Conservation (phyloP, 371 early-diverging fungal genomes). For the Fennellomyces sp. region DNA sequence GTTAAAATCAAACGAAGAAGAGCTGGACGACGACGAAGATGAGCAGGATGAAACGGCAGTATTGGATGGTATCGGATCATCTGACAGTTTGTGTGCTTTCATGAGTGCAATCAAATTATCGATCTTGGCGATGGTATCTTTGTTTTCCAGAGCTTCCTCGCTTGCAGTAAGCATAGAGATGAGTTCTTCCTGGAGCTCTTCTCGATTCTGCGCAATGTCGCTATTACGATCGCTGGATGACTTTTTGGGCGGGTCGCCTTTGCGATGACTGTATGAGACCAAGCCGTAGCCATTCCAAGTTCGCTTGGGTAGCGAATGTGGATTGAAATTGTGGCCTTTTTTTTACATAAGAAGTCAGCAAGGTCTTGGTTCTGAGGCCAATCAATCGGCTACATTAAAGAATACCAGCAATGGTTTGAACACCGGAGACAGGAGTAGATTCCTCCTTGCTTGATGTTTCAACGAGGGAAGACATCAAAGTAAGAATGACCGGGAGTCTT, state of each 20-base stretch:
- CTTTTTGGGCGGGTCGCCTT: background rate
- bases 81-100: conserved; percentile 9
- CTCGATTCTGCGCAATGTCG: conserved; percentile 6
- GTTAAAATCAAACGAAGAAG: conserved; percentile 4
- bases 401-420: conserved; percentile 22
- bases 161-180: conserved; percentile 7
- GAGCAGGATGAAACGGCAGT: background rate
- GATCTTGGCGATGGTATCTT: conserved; percentile 7
- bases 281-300: conserved; percentile 15
- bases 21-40: background rate
- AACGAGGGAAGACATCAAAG: conserved; percentile 21
- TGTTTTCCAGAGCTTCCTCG: conserved; percentile 1
- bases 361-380: background rate
- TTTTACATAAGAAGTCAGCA: background rate
- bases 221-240: background rate
- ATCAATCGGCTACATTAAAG: background rate
- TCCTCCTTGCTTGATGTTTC: conserved; percentile 22
- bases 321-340: conserved; percentile 8
- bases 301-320: conserved; percentile 9
- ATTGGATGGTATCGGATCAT: conserved; percentile 1
- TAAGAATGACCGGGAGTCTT: conserved; percentile 8
- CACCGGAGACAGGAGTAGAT: conserved; percentile 11
- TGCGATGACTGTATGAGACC: conserved; percentile 2
- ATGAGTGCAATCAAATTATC: conserved; percentile 15
- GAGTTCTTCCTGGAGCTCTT: conserved; percentile 11